phyloP scores from a whole-genome alignment of 805 yeast genomes.

The Metschnikowia amazonensis region DNA sequence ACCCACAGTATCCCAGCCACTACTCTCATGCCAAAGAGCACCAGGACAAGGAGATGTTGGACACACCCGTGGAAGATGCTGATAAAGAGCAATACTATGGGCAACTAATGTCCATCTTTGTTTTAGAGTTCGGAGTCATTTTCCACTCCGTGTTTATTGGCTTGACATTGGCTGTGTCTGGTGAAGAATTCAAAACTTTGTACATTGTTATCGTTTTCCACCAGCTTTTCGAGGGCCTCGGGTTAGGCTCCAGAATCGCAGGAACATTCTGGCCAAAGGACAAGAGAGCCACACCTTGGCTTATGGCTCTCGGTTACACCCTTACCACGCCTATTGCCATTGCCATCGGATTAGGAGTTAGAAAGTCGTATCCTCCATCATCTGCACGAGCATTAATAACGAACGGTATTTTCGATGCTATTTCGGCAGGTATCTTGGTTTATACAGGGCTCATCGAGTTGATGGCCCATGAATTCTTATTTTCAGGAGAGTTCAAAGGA shows the following conservation, averaged over 20 bases:
- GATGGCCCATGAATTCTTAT: constrained; percentile 39
- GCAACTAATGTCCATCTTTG: constrained; percentile 53
- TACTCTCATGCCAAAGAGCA: constrained; percentile 41
- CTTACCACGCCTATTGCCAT: constrained; percentile 34
- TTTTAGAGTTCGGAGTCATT: constrained; percentile 73
- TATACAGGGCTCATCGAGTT: constrained; percentile 36
- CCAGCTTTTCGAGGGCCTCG: constrained; percentile 83
- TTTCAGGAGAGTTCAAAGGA: constrained; percentile 26
- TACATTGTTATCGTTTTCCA: constrained; percentile 71
- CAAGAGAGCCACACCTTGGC: constrained; percentile 47
- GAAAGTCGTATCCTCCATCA: constrained; percentile 30
- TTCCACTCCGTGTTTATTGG: constrained; percentile 86
- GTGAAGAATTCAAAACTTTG: constrained; percentile 67
- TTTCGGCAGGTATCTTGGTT: constrained; percentile 34
- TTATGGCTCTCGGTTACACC: constrained; percentile 27
- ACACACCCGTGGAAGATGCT: constrained; percentile 31
- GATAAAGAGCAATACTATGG: constrained; percentile 49
- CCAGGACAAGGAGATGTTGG: constrained; percentile 42
- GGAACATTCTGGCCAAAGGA: constrained; percentile 50
- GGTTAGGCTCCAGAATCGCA: constrained; percentile 75
- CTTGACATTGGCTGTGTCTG: constrained; percentile 70
- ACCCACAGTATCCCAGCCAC: constrained; percentile 35
- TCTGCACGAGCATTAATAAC: constrained; percentile 31
- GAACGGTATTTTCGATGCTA: constrained; percentile 33
- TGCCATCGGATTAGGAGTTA: constrained; percentile 36